These are phyloP conservation scores for Cucurbita pepo DNA, from an alignment of 306 rosid genomes.

Conservation along the genomic window DNA sequence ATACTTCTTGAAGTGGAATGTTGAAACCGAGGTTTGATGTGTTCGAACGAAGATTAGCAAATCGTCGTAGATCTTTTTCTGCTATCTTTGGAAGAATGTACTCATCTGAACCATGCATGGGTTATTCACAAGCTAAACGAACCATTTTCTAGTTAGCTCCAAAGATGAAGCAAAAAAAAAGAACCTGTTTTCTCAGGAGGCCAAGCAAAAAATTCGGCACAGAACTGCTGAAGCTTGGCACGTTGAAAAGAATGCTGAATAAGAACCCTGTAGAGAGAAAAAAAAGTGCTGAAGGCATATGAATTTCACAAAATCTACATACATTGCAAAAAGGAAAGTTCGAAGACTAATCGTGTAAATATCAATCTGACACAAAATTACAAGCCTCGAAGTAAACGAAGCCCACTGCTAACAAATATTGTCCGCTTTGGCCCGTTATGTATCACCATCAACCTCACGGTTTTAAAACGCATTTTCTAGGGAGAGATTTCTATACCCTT, in stretches of 20 bases:
- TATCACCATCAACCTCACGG: too few relatives aligned
- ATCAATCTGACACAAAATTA: neutral
- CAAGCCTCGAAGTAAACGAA: neutral
- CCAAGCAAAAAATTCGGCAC: constrained; percentile 50
- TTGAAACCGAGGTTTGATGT: constrained; percentile 42
- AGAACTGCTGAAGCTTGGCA: constrained; percentile 37
- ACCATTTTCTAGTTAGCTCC: neutral
- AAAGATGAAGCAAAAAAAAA: neutral
- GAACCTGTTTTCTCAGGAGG: constrained; percentile 66
- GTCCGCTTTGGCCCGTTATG: too few relatives aligned
- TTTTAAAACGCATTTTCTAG: too few relatives aligned
- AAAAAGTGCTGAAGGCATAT: neutral
- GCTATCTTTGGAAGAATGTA: constrained; percentile 71
- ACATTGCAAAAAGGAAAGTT: neutral
- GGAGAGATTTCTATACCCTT: too few relatives aligned
- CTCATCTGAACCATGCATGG: constrained; percentile 32
- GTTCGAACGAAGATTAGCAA: constrained; percentile 43
- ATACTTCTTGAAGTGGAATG: constrained; percentile 49
- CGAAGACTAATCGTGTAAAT: too few relatives aligned
- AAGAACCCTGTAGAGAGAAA: constrained; percentile 31
- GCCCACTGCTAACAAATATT: too few relatives aligned
- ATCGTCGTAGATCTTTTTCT: constrained; percentile 57
- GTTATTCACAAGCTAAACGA: neutral
- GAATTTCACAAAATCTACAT: neutral
- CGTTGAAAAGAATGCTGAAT: constrained; percentile 52